These are phyloP conservation scores for Dalechampia spathulata DNA, from an alignment of 441 rosid species.

Conservation along the genomic window DNA sequence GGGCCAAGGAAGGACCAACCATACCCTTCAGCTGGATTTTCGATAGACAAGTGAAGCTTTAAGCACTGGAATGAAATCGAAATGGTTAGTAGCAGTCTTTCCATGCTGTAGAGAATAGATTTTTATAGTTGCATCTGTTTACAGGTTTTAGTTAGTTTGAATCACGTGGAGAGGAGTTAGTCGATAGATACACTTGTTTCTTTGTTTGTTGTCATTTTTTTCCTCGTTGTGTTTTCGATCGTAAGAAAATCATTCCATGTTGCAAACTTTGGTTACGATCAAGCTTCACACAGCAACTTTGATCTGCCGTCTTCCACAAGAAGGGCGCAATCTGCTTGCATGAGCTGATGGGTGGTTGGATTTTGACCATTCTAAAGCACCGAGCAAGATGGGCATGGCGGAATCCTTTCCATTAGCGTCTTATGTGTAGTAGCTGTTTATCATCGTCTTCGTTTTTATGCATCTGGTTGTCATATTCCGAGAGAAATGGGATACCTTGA, in stretches of 20 bases:
- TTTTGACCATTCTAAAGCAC: too few relatives aligned
- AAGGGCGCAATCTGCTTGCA: neutral
- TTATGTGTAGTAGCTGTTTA: too few relatives aligned
- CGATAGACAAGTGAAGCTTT: conserved; percentile 66
- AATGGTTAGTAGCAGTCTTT: conserved; percentile 6
- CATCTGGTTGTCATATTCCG: too few relatives aligned
- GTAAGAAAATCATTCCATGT: conserved; percentile 11
- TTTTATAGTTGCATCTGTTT: conserved; percentile 4
- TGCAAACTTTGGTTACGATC: conserved; percentile 21
- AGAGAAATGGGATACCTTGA: too few relatives aligned
- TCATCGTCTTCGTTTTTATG: too few relatives aligned
- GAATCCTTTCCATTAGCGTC: too few relatives aligned
- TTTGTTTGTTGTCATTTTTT: neutral
- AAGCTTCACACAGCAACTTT: conserved; percentile 40
- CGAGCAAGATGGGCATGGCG: too few relatives aligned
- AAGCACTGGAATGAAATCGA: conserved; percentile 9
- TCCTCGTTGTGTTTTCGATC: neutral
- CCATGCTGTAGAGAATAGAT: conserved; percentile 1
- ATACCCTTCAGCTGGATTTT: conserved; percentile 82
- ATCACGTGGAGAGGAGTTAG: too few relatives aligned
- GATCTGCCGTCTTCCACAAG: conserved; percentile 43
- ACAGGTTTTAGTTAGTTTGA: neutral
- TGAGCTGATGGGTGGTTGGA: neutral
- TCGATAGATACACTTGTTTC: too few relatives aligned
- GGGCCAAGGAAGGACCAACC: conserved; percentile 55